Conservation (phyloP, 352 stramenopile species). For the Phytopythium sindhum region DNA sequence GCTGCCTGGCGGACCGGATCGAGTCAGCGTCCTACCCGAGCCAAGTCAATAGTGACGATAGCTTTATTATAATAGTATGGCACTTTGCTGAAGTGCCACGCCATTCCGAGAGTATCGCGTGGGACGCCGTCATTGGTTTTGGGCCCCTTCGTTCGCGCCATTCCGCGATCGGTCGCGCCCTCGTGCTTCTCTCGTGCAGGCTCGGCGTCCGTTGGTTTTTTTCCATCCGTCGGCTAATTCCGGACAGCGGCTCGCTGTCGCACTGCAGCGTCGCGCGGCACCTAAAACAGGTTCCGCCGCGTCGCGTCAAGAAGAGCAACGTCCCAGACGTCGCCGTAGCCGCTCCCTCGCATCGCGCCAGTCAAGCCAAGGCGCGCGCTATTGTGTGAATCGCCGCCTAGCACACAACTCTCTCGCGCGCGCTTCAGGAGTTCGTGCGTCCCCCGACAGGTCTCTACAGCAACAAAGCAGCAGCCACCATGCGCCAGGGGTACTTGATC, state of each 20-base stretch:
- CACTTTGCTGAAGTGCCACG: background rate
- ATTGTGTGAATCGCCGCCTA: background rate
- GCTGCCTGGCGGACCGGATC: background rate
- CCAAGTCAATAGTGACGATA: no score
- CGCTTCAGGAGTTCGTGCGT: background rate
- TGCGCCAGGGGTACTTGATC: slow-evolving; percentile 75
- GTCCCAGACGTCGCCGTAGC: background rate
- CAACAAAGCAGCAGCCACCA: slow-evolving; percentile 29
- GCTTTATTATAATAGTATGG: no score
- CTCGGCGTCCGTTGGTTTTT: background rate
- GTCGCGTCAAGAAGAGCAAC: background rate
- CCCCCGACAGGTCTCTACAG: background rate
- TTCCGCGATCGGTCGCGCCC: slow-evolving; percentile 5
- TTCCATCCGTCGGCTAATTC: background rate
- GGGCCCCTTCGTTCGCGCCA: background rate
- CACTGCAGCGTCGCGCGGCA: background rate
- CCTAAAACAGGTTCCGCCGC: background rate
- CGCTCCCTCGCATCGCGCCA: no score
- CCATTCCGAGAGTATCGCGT: background rate
- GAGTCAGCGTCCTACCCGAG: no score
- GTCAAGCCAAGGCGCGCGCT: background rate
- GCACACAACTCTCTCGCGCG: background rate
- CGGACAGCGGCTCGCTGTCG: background rate
- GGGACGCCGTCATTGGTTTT: slow-evolving; percentile 1
- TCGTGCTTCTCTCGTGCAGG: background rate